Evolutionary conservation across 2,329 filamentous ascomycete genomes (phyloP), one percentile per base, ranked within the genome.

Genomic region (Sphaerulina vaccinii): DNA sequence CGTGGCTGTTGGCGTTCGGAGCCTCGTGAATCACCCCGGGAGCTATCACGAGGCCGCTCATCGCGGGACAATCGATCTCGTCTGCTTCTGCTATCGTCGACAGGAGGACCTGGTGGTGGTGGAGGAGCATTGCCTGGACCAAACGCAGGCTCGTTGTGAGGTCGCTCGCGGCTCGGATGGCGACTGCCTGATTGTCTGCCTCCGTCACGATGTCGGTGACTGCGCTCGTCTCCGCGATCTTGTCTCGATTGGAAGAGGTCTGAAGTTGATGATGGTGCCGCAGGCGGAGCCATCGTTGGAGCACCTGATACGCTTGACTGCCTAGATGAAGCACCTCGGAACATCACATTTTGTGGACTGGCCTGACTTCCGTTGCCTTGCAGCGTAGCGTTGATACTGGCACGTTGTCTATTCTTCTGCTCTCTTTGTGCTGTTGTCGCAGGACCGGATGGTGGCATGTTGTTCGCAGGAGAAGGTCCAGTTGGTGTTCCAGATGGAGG

Each of bases 291-390:
- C 54, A 63, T 61, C 2, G 59, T 46, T 13, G 57, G 41, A 6
- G 49, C 39, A 22, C 48, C 45, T 36, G 60, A 56, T 46, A 57
- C 42, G 43, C 60, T 64, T 45, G 54, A 49, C 49, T 62, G 63
- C 10, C 62, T 45, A 47, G 60, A 49, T n/a, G 62, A 59, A 24
- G 66, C 67, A 9, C 68, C 68, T 40, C 67, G 57, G 50, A 69
- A 64, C 29, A 62, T 63, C 15, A 65, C 60, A 38, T 61, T 58
- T 54, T 63, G 63, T 21, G 19, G 52, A 44, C 6, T 60, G 48
- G 8, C 42, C 21, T 51, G 42, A 9, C 47, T 50, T 16, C 47
- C 57, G 27, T 52, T 40, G 18, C 57, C 50, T 52, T 61, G 56
- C 42, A 62, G 27, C n/a, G 61, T 56, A n/a, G 62, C 56, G 41